phyloP scores from a whole-genome alignment of 2,329 filamentous ascomycete species.

The Aspergillus sp. region DNA sequence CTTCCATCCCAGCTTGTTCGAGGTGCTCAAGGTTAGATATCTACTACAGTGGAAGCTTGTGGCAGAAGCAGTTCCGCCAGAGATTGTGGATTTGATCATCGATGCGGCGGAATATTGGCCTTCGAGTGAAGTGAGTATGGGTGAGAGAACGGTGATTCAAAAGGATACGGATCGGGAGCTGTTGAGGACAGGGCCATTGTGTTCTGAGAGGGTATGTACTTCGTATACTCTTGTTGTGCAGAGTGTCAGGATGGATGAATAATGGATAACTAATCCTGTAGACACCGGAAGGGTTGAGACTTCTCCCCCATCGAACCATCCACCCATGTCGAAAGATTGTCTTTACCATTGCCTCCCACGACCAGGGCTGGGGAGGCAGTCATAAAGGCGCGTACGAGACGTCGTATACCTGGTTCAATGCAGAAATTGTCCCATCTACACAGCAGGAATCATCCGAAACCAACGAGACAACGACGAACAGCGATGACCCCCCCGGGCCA shows the following conservation, averaged over 20 bases:
- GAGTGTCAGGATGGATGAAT: background rate
- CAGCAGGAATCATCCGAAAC: too few relatives aligned
- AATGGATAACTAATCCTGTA: background rate
- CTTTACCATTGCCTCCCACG: slow-evolving; percentile 28
- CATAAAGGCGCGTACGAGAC: slow-evolving; percentile 18
- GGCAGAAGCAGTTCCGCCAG: slow-evolving; percentile 21
- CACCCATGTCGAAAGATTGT: slow-evolving; percentile 34
- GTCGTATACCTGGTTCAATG: slow-evolving; percentile 35
- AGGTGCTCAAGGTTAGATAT: slow-evolving; percentile 27
- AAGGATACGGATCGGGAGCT: slow-evolving; percentile 29
- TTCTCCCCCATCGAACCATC: slow-evolving; percentile 25
- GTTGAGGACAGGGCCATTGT: slow-evolving; percentile 29
- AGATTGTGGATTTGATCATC: slow-evolving; percentile 33
- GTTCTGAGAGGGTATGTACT: slow-evolving; percentile 23
- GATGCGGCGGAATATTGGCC: slow-evolving; percentile 32
- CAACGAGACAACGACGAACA: slow-evolving; percentile 4
- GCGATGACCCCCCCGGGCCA: slow-evolving; percentile 7
- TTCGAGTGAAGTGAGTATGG: slow-evolving; percentile 15
- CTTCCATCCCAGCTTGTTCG: slow-evolving; percentile 22
- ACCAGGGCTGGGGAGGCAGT: slow-evolving; percentile 27
- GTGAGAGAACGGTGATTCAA: slow-evolving; percentile 13
- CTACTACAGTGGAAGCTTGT: slow-evolving; percentile 23
- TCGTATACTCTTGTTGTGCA: background rate
- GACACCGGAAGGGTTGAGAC: slow-evolving; percentile 8
- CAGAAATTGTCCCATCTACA: slow-evolving; percentile 18